phyloP scores from a whole-genome alignment of 2,329 filamentous ascomycete species.

The Penicillium sclerotigenum region DNA sequence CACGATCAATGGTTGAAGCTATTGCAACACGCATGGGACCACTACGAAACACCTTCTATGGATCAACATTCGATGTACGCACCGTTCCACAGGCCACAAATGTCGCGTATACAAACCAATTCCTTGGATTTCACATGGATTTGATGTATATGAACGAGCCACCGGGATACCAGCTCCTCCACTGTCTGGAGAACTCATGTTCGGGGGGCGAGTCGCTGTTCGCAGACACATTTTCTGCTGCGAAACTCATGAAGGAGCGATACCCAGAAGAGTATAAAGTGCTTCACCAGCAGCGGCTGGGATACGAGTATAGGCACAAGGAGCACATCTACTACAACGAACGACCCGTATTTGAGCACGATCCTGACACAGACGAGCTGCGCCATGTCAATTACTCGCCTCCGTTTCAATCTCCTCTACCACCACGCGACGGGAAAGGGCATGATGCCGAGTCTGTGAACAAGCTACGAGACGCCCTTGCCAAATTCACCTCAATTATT shows the following conservation, averaged over 20 bases:
- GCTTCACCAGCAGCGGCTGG: conserved; percentile 48
- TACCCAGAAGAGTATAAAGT: conserved; percentile 19
- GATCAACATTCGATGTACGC: conserved; percentile 82
- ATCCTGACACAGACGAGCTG: conserved; percentile 27
- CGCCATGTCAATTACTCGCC: conserved; percentile 67
- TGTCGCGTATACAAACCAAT: conserved; percentile 80
- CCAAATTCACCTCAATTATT: conserved; percentile 59
- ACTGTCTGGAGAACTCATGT: conserved; percentile 79
- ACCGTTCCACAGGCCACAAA: conserved; percentile 82
- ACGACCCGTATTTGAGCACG: conserved; percentile 54
- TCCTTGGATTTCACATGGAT: conserved; percentile 89
- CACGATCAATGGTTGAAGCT: conserved; percentile 61
- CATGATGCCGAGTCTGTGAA: neutral
- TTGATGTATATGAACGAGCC: conserved; percentile 78
- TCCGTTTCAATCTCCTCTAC: conserved; percentile 67
- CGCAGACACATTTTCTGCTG: conserved; percentile 68
- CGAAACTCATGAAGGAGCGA: conserved; percentile 25
- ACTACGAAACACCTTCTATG: conserved; percentile 86
- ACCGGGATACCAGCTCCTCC: conserved; percentile 80
- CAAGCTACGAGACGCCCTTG: conserved; percentile 44
- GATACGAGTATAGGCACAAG: conserved; percentile 67
- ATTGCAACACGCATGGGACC: conserved; percentile 72
- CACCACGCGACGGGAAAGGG: conserved; percentile 11
- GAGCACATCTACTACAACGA: conserved; percentile 60
- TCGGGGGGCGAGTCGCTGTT: conserved; percentile 83